Evolutionary conservation across 2,329 filamentous ascomycete species (phyloP).

Genomic region (Claviceps sp.): DNA sequence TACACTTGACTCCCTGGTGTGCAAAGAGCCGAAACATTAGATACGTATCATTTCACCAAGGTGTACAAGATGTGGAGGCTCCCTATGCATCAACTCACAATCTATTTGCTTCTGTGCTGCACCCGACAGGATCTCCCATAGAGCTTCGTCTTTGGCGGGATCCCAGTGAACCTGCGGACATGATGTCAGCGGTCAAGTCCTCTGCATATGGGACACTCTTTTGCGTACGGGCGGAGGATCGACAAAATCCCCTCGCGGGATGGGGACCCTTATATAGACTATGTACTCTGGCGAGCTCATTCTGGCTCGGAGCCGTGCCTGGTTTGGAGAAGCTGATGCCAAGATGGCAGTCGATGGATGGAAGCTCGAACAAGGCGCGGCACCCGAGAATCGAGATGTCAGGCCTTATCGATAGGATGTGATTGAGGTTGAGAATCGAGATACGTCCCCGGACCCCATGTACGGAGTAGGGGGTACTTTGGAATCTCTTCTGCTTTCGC

Average conservation of each 20-base stretch:
- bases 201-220: not conserved
- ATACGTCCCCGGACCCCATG: no score
- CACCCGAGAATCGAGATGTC: no score
- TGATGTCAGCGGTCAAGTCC: constrained; percentile 1
- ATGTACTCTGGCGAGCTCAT: constrained; percentile 50
- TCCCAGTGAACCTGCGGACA: constrained; percentile 68
- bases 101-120: constrained; percentile 74
- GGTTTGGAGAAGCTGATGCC: not conserved
- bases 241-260: constrained; percentile 72
- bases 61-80: no score
- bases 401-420: not conserved
- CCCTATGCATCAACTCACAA: constrained; percentile 41
- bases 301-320: not conserved
- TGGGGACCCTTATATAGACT: constrained; percentile 80
- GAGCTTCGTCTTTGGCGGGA: constrained; percentile 65
- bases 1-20: constrained; percentile 62
- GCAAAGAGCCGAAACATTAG: constrained; percentile 9
- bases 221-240: constrained; percentile 71
- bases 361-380: not conserved
- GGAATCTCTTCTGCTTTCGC: no score
- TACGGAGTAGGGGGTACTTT: no score
- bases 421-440: not conserved
- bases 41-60: not conserved
- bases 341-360: not conserved
- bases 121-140: constrained; percentile 84